These are phyloP conservation scores for Talaromyces borbonicus DNA, from an alignment of 495 filamentous ascomycete species.

Conservation along the genomic window DNA sequence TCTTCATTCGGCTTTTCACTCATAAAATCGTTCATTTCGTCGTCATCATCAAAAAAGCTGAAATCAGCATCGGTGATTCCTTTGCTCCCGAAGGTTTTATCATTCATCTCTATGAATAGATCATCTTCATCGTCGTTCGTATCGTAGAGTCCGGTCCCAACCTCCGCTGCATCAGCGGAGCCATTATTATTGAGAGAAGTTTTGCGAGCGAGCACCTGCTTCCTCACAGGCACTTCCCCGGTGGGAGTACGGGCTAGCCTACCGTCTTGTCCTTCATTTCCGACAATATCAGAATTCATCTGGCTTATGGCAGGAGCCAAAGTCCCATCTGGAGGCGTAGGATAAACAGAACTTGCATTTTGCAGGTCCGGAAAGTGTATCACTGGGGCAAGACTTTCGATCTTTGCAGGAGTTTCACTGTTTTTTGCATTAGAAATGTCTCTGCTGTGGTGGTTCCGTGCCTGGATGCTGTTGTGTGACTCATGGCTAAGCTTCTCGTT, in stretches of 20 bases:
- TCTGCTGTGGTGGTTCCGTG: constrained; percentile 18
- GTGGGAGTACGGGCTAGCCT: constrained; percentile 25
- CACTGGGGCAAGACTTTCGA: constrained; percentile 40
- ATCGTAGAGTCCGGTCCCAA: constrained; percentile 37
- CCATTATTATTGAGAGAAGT: constrained; percentile 15
- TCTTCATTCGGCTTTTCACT: constrained; percentile 4
- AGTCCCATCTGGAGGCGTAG: constrained; percentile 74
- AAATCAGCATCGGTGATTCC: constrained; percentile 86
- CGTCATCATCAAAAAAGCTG: constrained; percentile 74
- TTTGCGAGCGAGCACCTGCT: constrained; percentile 9
- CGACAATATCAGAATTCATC: constrained; percentile 17
- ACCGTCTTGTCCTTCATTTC: constrained; percentile 4
- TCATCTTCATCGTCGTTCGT: constrained; percentile 48
- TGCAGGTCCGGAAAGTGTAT: constrained; percentile 42
- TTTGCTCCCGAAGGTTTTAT: constrained; percentile 67
- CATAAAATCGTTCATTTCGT: constrained; percentile 33
- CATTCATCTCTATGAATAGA: constrained; percentile 60
- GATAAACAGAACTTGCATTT: constrained; percentile 62
- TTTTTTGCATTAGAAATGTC: constrained; percentile 20
- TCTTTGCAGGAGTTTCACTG: constrained; percentile 18
- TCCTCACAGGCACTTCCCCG: constrained; percentile 16
- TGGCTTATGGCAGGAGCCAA: constrained; percentile 27
- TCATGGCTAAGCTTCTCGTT: constrained; percentile 13
- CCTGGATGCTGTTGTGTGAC: constrained; percentile 32
- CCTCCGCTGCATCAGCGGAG: constrained; percentile 14